Conservation (phyloP, 306 rosid species). For the Ochetophila trinervis region DNA sequence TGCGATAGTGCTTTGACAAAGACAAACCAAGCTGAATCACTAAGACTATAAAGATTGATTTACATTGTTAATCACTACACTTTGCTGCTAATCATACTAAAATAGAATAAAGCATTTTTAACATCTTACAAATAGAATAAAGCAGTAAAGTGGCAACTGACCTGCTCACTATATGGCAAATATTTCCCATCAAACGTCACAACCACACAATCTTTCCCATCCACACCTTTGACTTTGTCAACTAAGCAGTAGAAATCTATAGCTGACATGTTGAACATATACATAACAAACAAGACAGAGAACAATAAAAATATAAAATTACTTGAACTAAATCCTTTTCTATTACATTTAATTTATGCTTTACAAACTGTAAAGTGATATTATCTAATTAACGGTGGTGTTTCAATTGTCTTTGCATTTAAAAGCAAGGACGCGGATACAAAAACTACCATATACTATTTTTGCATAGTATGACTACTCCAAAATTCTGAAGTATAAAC, state of each 20-base stretch:
- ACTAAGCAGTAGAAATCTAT: slow-evolving; percentile 95
- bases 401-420: neutral
- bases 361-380: neutral
- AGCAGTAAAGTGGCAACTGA: slow-evolving; percentile 33
- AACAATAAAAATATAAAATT: slow-evolving; percentile 10
- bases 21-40: too few species aligned
- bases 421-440: neutral
- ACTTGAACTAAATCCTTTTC: neutral
- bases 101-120: neutral
- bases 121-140: slow-evolving; percentile 11
- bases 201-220: slow-evolving; percentile 89
- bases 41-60: too few species aligned
- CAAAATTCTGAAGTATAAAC: too few species aligned
- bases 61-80: too few species aligned
- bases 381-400: neutral
- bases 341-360: neutral
- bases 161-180: slow-evolving; percentile 84
- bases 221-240: slow-evolving; percentile 83
- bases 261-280: slow-evolving; percentile 75
- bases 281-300: slow-evolving; percentile 16
- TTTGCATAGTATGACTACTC: too few species aligned
- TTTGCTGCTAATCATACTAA: neutral
- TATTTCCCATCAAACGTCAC: too few species aligned
- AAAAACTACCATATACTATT: neutral
- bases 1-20: too few species aligned